These are phyloP conservation scores for Neurospora intermedia DNA, from an alignment of 495 filamentous ascomycete genomes.

Conservation along the genomic window DNA sequence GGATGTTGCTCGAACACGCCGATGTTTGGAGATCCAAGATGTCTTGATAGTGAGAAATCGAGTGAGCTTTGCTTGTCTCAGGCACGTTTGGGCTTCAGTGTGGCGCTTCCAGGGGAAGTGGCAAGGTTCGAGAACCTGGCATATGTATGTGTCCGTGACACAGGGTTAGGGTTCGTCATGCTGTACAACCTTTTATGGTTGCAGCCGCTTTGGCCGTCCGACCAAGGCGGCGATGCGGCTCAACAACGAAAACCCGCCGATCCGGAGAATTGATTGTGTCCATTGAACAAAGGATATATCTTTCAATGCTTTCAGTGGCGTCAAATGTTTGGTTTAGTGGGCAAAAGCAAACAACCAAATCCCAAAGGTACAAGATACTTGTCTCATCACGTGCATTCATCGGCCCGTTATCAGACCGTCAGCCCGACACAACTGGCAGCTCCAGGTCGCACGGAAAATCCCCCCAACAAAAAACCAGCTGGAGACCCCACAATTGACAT, in stretches of 20 bases:
- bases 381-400: neutral
- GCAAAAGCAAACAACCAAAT: neutral
- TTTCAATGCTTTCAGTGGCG: neutral
- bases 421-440: neutral
- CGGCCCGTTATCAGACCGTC: neutral
- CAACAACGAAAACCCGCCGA: neutral
- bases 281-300: neutral
- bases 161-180: neutral
- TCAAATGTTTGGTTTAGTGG: neutral
- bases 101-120: neutral
- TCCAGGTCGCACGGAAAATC: neutral
- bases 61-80: neutral
- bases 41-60: too few species aligned
- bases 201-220: neutral
- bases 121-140: neutral
- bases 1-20: accelerated
- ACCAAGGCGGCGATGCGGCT: neutral
- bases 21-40: neutral
- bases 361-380: too few species aligned
- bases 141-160: neutral
- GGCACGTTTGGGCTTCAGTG: neutral
- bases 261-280: neutral
- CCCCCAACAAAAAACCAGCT: neutral
- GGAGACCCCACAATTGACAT: neutral
- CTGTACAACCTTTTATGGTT: neutral